Evolutionary conservation across 73 alveolate genomes (phyloP).

Genomic region (Symbiodinium natans): DNA sequence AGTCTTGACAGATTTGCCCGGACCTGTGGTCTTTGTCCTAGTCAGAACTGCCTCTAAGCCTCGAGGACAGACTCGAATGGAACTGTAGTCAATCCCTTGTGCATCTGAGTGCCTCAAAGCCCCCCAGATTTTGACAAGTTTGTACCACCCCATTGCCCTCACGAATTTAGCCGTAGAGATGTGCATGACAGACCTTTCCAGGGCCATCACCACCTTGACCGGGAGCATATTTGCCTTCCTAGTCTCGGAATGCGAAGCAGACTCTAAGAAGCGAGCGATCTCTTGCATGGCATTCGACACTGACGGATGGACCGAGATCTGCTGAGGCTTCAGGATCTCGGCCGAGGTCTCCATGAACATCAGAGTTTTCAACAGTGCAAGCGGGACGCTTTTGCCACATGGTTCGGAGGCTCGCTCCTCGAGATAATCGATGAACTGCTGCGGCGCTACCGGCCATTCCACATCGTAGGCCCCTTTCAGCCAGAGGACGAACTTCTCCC

Average conservation of each 20-base stretch:
- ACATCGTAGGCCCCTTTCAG: not conserved
- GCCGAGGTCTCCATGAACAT: conserved; percentile 14
- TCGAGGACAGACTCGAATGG: not conserved
- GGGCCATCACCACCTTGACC: not conserved
- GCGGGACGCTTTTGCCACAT: not conserved
- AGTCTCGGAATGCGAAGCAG: not conserved
- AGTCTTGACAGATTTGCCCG: not conserved
- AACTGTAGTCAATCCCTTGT: not conserved
- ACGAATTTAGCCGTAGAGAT: too few species aligned
- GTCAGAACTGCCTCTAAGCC: not conserved
- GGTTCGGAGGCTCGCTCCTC: not conserved
- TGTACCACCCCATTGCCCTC: not conserved
- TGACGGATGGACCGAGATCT: not conserved
- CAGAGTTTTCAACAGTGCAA: not conserved
- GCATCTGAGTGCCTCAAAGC: not conserved
- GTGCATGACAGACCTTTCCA: not conserved
- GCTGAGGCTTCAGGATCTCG: not conserved
- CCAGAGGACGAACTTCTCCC: not conserved
- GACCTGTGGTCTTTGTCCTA: conserved; percentile 24
- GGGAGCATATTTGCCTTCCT: not conserved
- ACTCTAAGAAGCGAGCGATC: not conserved
- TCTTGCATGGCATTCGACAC: not conserved
- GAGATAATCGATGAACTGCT: not conserved
- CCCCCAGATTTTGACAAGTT: conserved; percentile 9
- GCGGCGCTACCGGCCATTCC: not conserved